Evolutionary conservation across 129 eudicot genomes (phyloP).

Genomic region (Mikania micrantha): DNA sequence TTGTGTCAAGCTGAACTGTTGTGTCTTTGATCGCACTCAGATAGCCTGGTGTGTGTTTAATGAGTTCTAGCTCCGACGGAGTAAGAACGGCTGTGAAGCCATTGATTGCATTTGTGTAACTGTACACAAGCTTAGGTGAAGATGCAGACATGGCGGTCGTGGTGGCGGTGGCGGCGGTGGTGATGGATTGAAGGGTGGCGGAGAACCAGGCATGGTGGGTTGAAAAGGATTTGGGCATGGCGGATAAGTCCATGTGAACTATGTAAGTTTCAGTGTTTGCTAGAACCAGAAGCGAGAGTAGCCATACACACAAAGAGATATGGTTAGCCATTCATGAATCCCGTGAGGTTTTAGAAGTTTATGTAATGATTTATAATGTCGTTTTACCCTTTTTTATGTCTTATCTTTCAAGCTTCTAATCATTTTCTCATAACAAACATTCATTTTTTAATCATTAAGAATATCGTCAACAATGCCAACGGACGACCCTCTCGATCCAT

Average conservation of each 20-base stretch:
- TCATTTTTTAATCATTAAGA: background rate
- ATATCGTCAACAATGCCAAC: no score
- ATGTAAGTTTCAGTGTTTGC: constrained; percentile 50
- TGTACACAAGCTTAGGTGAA: constrained; percentile 45
- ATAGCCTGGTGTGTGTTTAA: constrained; percentile 48
- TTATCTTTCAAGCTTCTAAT: background rate
- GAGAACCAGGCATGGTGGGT: constrained; percentile 68
- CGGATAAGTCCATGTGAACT: constrained; percentile 65
- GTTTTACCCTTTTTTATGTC: background rate
- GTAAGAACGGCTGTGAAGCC: constrained; percentile 72
- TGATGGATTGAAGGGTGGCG: constrained; percentile 45
- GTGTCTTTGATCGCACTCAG: constrained; percentile 38
- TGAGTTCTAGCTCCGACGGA: constrained; percentile 44
- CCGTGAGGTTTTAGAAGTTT: constrained; percentile 7
- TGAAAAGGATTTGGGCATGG: constrained; percentile 67
- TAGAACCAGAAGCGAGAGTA: constrained; percentile 19
- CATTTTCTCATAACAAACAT: background rate
- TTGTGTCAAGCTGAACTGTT: constrained; percentile 47
- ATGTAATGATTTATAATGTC: constrained; percentile 11
- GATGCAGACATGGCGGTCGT: constrained; percentile 1
- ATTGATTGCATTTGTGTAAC: constrained; percentile 57
- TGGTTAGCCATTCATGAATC: constrained; percentile 30
- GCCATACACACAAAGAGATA: constrained; percentile 26
- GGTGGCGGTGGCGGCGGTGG: constrained; percentile 1
- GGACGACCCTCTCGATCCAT: no score